Base-by-base conservation (phyloP, 2,329 filamentous ascomycete species). In the Neocucurbitaria cava region DNA sequence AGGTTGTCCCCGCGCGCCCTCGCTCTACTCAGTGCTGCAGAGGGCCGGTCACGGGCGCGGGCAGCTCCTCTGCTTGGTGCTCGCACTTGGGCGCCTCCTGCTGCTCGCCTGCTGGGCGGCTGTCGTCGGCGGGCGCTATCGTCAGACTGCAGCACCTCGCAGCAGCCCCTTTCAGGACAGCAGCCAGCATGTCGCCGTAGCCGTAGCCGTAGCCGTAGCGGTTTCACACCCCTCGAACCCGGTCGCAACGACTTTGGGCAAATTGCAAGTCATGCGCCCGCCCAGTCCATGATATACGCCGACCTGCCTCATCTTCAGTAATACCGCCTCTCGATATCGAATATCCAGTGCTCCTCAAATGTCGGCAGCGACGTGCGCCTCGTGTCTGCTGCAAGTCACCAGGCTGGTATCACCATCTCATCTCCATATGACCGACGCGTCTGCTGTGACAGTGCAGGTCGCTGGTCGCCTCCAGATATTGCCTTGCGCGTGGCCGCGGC, bases 251-350 rank as follows among this genome's bases (percentile, higher is more conserved):
- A 54, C 59, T 15, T 40, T 40, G 62, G 58, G 63, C 61, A 71
- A 64, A 71, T 69, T 68, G 64, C 64, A 47, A 48, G 61, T 66
- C 61, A 64, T 68, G 64, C 64, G 51, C 61, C 52, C 56, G 54
- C 53, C 50, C 31, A 9, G 21, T 10, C 9, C 18, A 17, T 5
- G 21, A 40, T 40, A 40, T 40, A 23, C 38, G 13, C 20, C 38
- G 10, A 15, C 20, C 21, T 26, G 38, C 38, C 20, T 40, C 38
- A 40, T 40, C 38, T 40, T 40, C 38, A 40, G 38, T 40, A 40
- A 40, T 40, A 40, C 38, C 11, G 38, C 38, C 38, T n/a, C 38
- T 40, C 38, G 38, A 18, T 40, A 40, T 40, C 38, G 38, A 40
- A 23, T 40, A 24, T 40, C 38, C 38, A 40, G 38, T 15, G 20